A percentile compares a stretch with the other conserved stretches of the same genome.
phyloP scores from a whole-genome alignment of 2,329 filamentous ascomycete species.

The Colletotrichum sp. region DNA sequence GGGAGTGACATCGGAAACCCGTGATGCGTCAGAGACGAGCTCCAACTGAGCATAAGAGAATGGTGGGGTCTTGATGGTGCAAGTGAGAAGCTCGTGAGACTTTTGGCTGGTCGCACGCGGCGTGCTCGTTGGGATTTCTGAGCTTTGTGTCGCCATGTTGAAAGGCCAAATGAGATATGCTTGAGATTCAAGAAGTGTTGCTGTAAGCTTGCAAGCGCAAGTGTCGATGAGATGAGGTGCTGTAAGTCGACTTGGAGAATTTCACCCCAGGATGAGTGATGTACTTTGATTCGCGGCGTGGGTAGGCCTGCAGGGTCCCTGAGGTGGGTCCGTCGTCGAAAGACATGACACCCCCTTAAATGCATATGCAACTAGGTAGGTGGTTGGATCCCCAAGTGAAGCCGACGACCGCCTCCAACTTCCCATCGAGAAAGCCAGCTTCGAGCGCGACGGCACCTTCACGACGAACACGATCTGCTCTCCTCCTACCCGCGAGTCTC shows the following conservation, averaged over 20 bases:
- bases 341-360: neutral
- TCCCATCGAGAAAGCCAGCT: neutral
- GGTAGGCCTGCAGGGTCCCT: neutral
- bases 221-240: neutral
- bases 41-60: conserved; percentile 65
- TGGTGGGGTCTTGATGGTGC: conserved; percentile 55
- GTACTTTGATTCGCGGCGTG: conserved; percentile 8
- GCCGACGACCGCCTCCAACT: neutral
- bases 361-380: neutral
- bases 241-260: neutral
- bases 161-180: neutral
- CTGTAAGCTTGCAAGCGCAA: neutral
- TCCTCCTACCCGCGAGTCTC: neutral
- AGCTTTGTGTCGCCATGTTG: conserved; percentile 14
- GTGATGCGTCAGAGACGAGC: conserved; percentile 39
- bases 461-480: neutral
- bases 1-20: neutral
- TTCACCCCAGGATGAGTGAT: neutral
- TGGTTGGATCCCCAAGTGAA: neutral
- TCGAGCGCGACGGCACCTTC: neutral
- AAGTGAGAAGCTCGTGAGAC: conserved; percentile 55
- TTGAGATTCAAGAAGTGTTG: neutral
- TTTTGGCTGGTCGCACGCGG: conserved; percentile 23
- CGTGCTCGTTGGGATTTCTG: neutral
- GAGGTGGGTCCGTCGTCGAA: neutral